Evolutionary conservation across 176 grass and related monocot species (phyloP).

Genomic region (Oryza longistaminata): DNA sequence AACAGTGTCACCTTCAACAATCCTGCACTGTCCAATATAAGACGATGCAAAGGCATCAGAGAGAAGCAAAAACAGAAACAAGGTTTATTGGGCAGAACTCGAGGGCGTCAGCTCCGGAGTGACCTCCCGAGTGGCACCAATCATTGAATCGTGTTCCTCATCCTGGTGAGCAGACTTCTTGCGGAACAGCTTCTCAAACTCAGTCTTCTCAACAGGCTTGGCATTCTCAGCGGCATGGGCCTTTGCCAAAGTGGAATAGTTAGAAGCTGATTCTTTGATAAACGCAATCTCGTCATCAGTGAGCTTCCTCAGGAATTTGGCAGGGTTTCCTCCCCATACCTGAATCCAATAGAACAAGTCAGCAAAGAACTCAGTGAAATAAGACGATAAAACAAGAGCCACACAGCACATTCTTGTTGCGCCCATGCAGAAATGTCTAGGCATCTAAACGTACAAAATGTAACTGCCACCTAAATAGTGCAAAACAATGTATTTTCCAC

Average conservation of each 20-base stretch:
- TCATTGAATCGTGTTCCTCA: constrained; percentile 66
- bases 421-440: background rate
- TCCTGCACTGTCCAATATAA: constrained; percentile 38
- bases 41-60: constrained; percentile 32
- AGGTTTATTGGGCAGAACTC: constrained; percentile 56
- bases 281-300: constrained; percentile 75
- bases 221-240: constrained; percentile 74
- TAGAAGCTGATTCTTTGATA: constrained; percentile 68
- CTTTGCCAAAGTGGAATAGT: constrained; percentile 74
- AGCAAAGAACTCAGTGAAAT: constrained; percentile 16
- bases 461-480: background rate
- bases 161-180: constrained; percentile 68
- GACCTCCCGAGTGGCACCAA: constrained; percentile 50
- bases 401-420: background rate
- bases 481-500: background rate
- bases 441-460: constrained; percentile 5
- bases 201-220: constrained; percentile 75
- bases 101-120: constrained; percentile 55
- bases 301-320: constrained; percentile 87
- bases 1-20: constrained; percentile 41
- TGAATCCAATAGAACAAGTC: constrained; percentile 44
- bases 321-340: constrained; percentile 98
- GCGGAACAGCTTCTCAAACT: constrained; percentile 74
- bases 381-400: constrained; percentile 9
- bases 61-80: constrained; percentile 21